These are phyloP conservation scores for Verticillium nubilum DNA, from an alignment of 2,329 filamentous ascomycete species.

Conservation along the genomic window DNA sequence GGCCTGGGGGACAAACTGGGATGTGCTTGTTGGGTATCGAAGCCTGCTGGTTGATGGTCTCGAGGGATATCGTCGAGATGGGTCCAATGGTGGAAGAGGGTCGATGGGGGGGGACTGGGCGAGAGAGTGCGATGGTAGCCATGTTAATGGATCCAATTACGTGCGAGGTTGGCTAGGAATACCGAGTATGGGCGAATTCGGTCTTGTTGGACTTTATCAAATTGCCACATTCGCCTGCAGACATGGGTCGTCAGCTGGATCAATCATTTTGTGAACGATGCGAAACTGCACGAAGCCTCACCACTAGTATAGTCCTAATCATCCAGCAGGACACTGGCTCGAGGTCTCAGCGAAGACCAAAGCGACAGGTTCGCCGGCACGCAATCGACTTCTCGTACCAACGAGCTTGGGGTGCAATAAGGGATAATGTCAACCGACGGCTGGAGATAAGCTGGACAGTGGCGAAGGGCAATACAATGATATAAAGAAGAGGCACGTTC, in stretches of 20 bases:
- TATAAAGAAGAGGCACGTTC: neutral
- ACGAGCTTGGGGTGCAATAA: no score
- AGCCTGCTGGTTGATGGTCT: constrained; percentile 26
- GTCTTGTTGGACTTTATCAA: neutral
- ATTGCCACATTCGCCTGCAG: neutral
- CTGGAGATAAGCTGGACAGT: neutral
- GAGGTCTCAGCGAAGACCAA: no score
- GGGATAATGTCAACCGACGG: no score
- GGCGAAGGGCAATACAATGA: neutral
- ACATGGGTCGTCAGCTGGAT: neutral
- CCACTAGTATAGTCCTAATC: no score
- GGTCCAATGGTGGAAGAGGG: constrained; percentile 31
- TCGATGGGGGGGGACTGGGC: constrained; percentile 40
- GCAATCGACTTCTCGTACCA: no score
- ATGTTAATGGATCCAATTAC: constrained; percentile 24
- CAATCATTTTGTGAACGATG: neutral
- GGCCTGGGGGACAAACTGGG: constrained; percentile 81
- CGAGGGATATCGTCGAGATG: constrained; percentile 25
- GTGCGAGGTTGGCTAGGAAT: neutral
- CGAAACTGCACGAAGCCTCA: no score
- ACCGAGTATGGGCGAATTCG: neutral
- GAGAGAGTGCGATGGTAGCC: constrained; percentile 50
- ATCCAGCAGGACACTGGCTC: no score
- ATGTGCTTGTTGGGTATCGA: constrained; percentile 84
- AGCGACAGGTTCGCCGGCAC: no score